phyloP scores from a whole-genome alignment of 768 basidiomycete species.

The Thelephora aurantiotincta region DNA sequence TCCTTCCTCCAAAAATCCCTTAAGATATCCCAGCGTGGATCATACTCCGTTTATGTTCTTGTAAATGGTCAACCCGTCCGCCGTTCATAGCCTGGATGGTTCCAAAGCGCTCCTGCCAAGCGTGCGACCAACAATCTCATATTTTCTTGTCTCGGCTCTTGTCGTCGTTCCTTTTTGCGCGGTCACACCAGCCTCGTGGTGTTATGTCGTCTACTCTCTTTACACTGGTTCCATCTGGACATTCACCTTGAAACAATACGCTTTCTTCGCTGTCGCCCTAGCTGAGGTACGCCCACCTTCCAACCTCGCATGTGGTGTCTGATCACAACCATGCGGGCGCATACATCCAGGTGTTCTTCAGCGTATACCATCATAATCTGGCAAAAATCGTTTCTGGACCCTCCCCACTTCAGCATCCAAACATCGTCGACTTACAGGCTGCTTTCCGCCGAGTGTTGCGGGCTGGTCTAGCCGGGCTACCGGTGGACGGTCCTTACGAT shows the following conservation, averaged over 20 bases:
- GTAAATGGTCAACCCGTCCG: neutral
- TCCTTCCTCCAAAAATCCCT: too few relatives aligned
- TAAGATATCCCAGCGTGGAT: too few relatives aligned
- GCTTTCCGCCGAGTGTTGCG: conserved; percentile 52
- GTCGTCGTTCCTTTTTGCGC: conserved; percentile 54
- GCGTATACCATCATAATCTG: conserved; percentile 45
- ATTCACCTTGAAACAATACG: conserved; percentile 23
- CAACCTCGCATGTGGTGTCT: neutral
- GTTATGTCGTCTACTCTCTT: conserved; percentile 36
- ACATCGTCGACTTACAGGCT: conserved; percentile 39
- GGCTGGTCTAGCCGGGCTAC: conserved; percentile 43
- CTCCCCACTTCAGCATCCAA: conserved; percentile 28
- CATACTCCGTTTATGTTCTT: neutral
- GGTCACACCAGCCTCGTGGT: conserved; percentile 50
- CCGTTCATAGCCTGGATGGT: neutral
- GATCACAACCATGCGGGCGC: neutral
- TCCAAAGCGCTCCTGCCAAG: conserved; percentile 19
- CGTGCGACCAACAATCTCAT: conserved; percentile 31
- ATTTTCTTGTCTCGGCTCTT: conserved; percentile 42
- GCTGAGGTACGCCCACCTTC: conserved; percentile 35
- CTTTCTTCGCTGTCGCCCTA: conserved; percentile 34
- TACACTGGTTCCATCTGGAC: conserved; percentile 26
- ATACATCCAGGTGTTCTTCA: conserved; percentile 47
- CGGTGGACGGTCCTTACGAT: conserved; percentile 32
- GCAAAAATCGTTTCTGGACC: conserved; percentile 31